Percentiles rank a stretch among this genome's conserved stretches.
Conservation (phyloP, 306 rosid species). For the Quercus alba region DNA sequence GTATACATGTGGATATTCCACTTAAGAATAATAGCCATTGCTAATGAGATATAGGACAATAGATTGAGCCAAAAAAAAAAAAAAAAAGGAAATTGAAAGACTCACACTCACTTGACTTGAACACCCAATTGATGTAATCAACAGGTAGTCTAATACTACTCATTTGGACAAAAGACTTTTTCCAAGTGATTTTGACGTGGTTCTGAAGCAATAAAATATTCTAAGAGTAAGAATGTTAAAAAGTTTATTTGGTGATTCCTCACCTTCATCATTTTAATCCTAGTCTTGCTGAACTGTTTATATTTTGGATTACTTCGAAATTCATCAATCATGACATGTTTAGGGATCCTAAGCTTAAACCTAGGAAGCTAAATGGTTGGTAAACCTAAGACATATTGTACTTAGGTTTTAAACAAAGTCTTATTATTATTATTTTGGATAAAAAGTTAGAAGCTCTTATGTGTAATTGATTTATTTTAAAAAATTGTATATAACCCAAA, state of each 20-base stretch:
- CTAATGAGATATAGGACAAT: neutral
- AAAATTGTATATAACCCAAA: no score
- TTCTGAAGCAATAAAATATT: conserved; percentile 7
- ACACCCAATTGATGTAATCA: neutral
- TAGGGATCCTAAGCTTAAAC: neutral
- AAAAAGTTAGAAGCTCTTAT: no score
- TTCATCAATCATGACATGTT: neutral
- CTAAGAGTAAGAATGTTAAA: neutral
- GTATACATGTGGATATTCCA: neutral
- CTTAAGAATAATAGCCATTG: neutral
- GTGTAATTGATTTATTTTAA: no score
- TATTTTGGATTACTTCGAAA: neutral
- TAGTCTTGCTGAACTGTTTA: neutral
- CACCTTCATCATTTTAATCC: neutral
- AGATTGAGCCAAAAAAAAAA: neutral
- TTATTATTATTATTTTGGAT: no score
- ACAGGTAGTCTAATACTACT: neutral
- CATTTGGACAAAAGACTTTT: neutral
- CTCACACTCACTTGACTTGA: neutral
- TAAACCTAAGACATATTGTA: no score
- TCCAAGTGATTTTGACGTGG: neutral
- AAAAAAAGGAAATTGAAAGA: neutral
- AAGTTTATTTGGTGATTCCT: neutral
- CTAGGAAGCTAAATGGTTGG: no score
- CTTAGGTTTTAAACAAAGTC: no score